Evolutionary conservation across 179 eudicot species (phyloP).

Genomic region (Drosera spatulata): DNA sequence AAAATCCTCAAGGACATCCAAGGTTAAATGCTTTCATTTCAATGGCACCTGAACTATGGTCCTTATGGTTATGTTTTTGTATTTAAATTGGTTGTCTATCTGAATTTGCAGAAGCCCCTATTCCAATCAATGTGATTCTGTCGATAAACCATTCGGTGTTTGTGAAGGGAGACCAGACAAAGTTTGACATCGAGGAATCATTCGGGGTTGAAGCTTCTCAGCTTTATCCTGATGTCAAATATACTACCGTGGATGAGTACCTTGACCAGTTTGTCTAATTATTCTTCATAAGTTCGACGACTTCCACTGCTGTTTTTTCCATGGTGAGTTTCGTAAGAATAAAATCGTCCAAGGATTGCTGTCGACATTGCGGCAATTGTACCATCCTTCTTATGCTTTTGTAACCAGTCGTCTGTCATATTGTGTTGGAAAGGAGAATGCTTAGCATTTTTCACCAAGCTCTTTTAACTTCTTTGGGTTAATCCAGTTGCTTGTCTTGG

Average conservation of each 20-base stretch:
- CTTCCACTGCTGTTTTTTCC: too few species aligned
- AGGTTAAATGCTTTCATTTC: slow-evolving; percentile 15
- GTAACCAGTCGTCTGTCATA: too few species aligned
- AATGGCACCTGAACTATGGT: neutral
- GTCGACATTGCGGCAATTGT: too few species aligned
- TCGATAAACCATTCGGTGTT: slow-evolving; percentile 33
- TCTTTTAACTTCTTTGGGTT: too few species aligned
- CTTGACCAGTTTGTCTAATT: slow-evolving; percentile 27
- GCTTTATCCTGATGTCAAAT: too few species aligned
- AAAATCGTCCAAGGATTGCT: too few species aligned
- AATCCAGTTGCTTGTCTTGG: too few species aligned
- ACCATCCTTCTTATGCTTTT: too few species aligned
- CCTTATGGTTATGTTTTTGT: neutral
- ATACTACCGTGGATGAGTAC: slow-evolving; percentile 31
- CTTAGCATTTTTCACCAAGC: too few species aligned
- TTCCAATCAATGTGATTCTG: slow-evolving; percentile 21
- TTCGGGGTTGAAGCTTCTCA: slow-evolving; percentile 28
- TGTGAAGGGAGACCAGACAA: slow-evolving; percentile 52
- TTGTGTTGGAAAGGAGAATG: too few species aligned
- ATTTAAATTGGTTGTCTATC: neutral
- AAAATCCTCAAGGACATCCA: slow-evolving; percentile 35
- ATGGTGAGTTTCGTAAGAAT: too few species aligned
- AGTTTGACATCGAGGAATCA: slow-evolving; percentile 36
- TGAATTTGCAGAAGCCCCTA: slow-evolving; percentile 27
- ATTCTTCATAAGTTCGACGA: neutral